Percentiles rank a stretch among this genome's conserved stretches.
Evolutionary conservation across 2,329 filamentous ascomycete genomes (phyloP).

Genomic region (Pseudocercospora macadamiae): DNA sequence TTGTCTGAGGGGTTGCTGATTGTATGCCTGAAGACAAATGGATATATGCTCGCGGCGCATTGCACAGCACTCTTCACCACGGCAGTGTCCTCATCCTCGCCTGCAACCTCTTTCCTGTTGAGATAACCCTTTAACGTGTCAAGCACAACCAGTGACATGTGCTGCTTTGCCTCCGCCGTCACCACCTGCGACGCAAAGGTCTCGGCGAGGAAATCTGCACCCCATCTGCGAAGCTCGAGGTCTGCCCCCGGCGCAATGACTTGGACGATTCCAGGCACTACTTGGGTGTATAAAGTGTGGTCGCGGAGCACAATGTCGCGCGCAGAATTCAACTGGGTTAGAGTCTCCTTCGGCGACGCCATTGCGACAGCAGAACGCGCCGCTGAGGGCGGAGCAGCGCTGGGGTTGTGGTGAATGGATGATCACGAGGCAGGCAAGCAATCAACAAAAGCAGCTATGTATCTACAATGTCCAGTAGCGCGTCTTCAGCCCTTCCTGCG

Average conservation of each 20-base stretch:
- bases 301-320: constrained; percentile 87
- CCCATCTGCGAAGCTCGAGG: constrained; percentile 90
- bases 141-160: constrained; percentile 69
- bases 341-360: constrained; percentile 62
- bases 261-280: constrained; percentile 89
- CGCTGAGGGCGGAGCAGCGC: constrained; percentile 9
- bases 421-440: constrained; percentile 25
- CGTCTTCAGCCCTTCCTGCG: constrained; percentile 13
- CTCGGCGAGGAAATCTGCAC: constrained; percentile 92
- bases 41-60: constrained; percentile 88
- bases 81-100: constrained; percentile 68
- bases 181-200: constrained; percentile 92
- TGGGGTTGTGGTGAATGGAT: constrained; percentile 16
- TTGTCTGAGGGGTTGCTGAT: constrained; percentile 83
- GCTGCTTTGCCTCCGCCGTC: constrained; percentile 75
- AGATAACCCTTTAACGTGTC: constrained; percentile 65
- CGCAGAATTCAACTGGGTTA: constrained; percentile 86
- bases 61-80: constrained; percentile 88
- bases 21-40: constrained; percentile 87
- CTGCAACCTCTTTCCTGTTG: constrained; percentile 54
- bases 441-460: constrained; percentile 31
- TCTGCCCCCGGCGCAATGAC: constrained; percentile 77
- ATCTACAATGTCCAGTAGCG: constrained; percentile 26
- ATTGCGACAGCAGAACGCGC: constrained; percentile 26
- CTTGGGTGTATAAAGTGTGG: constrained; percentile 84